phyloP scores from a whole-genome alignment of 2,329 filamentous ascomycete species.

The Pseudopyricularia javanii region DNA sequence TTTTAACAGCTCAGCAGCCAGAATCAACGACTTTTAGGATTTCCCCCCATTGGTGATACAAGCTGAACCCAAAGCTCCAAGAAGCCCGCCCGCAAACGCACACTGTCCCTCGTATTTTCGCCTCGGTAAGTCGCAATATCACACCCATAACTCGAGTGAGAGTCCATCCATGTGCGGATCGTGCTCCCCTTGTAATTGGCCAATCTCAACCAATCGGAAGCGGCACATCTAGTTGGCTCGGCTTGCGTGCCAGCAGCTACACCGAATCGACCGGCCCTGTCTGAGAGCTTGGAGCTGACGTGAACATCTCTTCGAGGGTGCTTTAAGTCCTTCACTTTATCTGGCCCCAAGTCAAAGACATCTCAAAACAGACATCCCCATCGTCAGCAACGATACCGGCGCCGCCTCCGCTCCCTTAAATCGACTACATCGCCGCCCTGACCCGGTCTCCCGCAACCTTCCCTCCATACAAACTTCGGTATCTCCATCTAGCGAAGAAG shows the following conservation, averaged over 20 bases:
- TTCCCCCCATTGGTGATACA: background rate
- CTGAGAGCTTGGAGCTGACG: background rate
- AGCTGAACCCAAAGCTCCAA: background rate
- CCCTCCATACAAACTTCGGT: conserved; percentile 2
- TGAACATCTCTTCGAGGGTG: background rate
- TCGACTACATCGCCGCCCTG: background rate
- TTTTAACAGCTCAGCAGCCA: background rate
- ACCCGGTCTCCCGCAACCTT: conserved; percentile 1
- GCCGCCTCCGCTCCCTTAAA: too few species aligned
- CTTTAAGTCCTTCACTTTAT: too few species aligned
- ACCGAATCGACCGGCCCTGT: background rate
- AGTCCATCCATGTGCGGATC: too few species aligned
- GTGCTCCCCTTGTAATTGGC: background rate
- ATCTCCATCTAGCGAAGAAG: conserved; percentile 56
- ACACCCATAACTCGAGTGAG: too few species aligned
- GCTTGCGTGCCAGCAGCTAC: background rate
- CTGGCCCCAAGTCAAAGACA: too few species aligned
- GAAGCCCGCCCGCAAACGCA: background rate
- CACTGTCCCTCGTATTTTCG: too few species aligned
- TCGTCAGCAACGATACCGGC: too few species aligned
- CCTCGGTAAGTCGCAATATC: background rate
- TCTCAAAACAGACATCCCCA: too few species aligned
- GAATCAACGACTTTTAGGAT: background rate
- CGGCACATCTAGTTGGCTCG: background rate
- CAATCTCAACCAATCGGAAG: background rate